Base-by-base conservation (phyloP, 768 basidiomycete species). In the Phanerochaete carnosa region DNA sequence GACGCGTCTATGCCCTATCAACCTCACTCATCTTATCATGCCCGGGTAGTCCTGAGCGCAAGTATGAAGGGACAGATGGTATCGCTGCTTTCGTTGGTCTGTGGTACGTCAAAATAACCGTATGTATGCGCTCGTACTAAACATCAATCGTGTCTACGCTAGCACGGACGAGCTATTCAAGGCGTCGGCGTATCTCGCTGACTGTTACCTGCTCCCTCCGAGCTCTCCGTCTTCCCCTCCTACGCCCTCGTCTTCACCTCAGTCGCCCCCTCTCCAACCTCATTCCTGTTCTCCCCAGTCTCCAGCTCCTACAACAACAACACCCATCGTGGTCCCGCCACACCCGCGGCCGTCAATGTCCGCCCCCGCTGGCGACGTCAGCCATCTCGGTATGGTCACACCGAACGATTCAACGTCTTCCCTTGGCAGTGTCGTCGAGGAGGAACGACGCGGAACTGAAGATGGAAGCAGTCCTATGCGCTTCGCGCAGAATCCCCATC, bases 161-260 rank as follows among this genome's bases (percentile, higher is more conserved):
- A 92, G 90, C 63, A 80, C 87, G 6, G 90, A 92, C 66, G 90
- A 92, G 67, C 80, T 91, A 43, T 83, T 85, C 75, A 92, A 92
- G 72, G 80, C 89, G 0, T 83, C 88, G 12, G 85, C 87, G 6
- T 91, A 88, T 65, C 79, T 92, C 58, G 87, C 90, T 0, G 90
- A 92, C 28, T 67, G 73, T n/a, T 72, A 72, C 39, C 61, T 71
- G 8, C 64, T 66, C 8, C 64, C 67, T 23, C 45, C 63, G 16
- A 37, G 50, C 30, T 22, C 51, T n/a, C 9, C 61, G 53, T 35
- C 59, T 32, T 16, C 57, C 49, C 54, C 52, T 25, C 56, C 60
- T 6, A 5, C 33, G 46, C 55, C 58, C 50, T 56, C 39, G 47
- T 57, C 33, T 52, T 55, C 29, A 45, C 59, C 56, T 59, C 50